Conservation (phyloP, 495 filamentous ascomycete genomes). For the Lophiostoma macrostomum region DNA sequence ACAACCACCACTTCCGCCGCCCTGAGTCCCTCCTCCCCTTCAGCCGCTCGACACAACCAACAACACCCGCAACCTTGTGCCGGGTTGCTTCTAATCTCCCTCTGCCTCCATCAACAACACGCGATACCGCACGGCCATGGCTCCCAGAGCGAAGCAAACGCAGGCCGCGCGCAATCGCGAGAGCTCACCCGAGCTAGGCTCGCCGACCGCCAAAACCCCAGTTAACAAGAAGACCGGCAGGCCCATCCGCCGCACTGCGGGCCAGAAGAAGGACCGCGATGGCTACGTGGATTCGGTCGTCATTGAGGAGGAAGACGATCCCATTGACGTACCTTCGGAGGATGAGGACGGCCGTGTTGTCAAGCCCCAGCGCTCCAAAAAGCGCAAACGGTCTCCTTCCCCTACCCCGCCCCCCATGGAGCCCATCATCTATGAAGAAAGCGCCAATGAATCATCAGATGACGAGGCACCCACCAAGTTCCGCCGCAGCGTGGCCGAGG, state of each 20-base stretch:
- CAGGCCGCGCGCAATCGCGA: background rate
- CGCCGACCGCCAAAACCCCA: constrained; percentile 8
- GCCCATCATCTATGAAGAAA: constrained; percentile 24
- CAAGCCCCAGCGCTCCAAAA: constrained; percentile 8
- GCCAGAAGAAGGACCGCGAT: constrained; percentile 10
- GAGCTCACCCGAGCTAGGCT: constrained; percentile 25
- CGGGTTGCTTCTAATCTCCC: background rate
- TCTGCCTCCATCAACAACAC: background rate
- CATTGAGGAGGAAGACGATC: constrained; percentile 29
- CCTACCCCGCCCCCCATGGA: constrained; percentile 28
- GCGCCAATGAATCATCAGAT: constrained; percentile 10
- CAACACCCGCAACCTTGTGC: background rate
- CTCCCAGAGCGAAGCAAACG: background rate
- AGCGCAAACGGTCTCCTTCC: constrained; percentile 28
- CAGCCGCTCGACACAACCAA: too few relatives aligned
- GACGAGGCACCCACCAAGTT: constrained; percentile 9
- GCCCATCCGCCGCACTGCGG: constrained; percentile 24
- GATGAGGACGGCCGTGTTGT: constrained; percentile 25
- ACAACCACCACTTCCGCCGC: too few relatives aligned
- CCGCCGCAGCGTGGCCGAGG: background rate
- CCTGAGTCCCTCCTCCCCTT: too few relatives aligned
- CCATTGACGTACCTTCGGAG: constrained; percentile 21
- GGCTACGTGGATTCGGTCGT: constrained; percentile 26
- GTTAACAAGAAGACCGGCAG: constrained; percentile 29
- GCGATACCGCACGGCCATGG: constrained; percentile 3